These are phyloP conservation scores for Ophiosphaerella herpotricha DNA, from an alignment of 2,329 filamentous ascomycete genomes.

Conservation along the genomic window DNA sequence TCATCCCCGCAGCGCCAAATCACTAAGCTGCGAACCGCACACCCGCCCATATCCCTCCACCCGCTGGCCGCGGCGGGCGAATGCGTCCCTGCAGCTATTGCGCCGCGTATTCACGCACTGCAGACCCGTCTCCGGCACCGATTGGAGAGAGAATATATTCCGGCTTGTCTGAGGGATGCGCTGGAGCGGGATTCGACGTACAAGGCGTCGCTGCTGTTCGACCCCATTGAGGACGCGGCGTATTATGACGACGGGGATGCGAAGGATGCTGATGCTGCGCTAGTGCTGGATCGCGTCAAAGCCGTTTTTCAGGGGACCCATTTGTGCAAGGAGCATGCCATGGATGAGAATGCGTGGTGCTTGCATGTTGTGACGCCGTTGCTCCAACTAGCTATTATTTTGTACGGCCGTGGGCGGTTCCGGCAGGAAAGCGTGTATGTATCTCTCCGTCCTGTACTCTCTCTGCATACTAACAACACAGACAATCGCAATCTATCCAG, in stretches of 20 bases:
- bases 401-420: slow-evolving; percentile 1
- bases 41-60: neutral
- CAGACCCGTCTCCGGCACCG: slow-evolving; percentile 5
- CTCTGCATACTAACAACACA: slow-evolving; percentile 2
- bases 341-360: slow-evolving; percentile 2
- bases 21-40: neutral
- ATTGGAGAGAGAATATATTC: slow-evolving; percentile 2
- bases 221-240: slow-evolving; percentile 1
- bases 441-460: neutral
- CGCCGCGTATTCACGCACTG: slow-evolving; percentile 4
- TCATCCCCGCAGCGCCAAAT: neutral
- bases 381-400: slow-evolving; percentile 4
- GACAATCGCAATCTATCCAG: slow-evolving; percentile 18
- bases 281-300: slow-evolving; percentile 3
- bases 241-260: slow-evolving; percentile 1
- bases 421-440: slow-evolving; percentile 2
- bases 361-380: slow-evolving; percentile 6
- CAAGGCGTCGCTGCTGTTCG: slow-evolving; percentile 5
- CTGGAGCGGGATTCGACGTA: slow-evolving; percentile 5
- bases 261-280: neutral
- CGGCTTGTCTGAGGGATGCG: slow-evolving; percentile 5
- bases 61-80: neutral
- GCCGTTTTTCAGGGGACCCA: slow-evolving; percentile 1
- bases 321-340: neutral
- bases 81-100: slow-evolving; percentile 2